These are phyloP conservation scores for Mycena sp. DNA, from an alignment of 1,284 basidiomycete species.

Conservation along the genomic window DNA sequence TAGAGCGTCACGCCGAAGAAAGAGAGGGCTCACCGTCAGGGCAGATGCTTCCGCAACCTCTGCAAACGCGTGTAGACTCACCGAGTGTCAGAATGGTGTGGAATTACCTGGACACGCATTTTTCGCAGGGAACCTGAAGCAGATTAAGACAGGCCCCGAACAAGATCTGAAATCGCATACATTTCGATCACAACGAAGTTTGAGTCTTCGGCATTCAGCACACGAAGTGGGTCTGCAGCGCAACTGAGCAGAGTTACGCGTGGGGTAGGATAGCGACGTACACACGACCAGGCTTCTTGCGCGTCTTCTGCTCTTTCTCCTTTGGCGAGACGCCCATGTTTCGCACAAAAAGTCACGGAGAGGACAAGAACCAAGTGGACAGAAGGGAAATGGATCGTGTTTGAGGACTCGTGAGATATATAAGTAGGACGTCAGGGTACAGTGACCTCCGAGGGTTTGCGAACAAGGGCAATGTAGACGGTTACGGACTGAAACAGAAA, in stretches of 20 bases:
- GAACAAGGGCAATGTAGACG: no score
- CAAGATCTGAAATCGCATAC: slow-evolving; percentile 43
- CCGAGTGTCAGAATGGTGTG: background rate
- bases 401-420: no score
- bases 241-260: background rate
- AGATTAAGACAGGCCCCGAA: background rate
- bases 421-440: no score
- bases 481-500: no score
- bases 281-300: slow-evolving; percentile 34
- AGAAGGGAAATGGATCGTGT: background rate
- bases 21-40: slow-evolving; percentile 61
- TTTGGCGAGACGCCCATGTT: slow-evolving; percentile 19
- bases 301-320: slow-evolving; percentile 25
- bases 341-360: no score
- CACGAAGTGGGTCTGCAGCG: slow-evolving; percentile 63
- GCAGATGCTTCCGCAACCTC: slow-evolving; percentile 76
- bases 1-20: background rate
- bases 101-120: slow-evolving; percentile 58
- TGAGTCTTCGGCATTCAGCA: slow-evolving; percentile 78
- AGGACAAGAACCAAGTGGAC: background rate
- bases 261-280: background rate
- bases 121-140: slow-evolving; percentile 73
- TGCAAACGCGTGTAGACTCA: slow-evolving; percentile 17
- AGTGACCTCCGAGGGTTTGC: no score
- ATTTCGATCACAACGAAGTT: slow-evolving; percentile 77